A percentile compares a stretch with the other conserved stretches of the same genome.
Evolutionary conservation across 1,284 basidiomycete species (phyloP).

Genomic region (Phlebopus sp.): DNA sequence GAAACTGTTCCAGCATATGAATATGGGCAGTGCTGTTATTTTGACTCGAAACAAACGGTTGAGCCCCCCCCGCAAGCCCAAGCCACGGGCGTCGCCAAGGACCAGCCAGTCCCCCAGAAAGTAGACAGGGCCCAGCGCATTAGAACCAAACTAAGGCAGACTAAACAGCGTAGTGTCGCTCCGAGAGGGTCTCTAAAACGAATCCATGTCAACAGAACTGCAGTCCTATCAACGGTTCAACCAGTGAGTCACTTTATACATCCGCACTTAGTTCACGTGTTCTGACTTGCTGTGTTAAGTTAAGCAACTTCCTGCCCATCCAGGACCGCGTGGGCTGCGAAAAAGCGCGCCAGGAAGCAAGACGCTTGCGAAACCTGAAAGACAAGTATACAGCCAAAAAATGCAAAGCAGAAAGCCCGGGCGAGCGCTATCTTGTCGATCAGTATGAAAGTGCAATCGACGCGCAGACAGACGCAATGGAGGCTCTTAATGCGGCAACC

Average conservation of each 20-base stretch:
- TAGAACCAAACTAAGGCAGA: too few species aligned
- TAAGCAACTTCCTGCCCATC: background rate
- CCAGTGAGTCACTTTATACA: background rate
- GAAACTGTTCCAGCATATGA: too few species aligned
- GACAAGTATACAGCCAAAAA: background rate
- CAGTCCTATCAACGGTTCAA: background rate
- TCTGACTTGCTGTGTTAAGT: background rate
- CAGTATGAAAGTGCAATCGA: conserved; percentile 28
- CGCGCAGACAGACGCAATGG: conserved; percentile 73
- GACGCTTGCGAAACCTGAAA: background rate
- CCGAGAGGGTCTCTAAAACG: background rate
- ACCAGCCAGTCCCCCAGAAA: too few species aligned
- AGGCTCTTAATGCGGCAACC: conserved; percentile 77
- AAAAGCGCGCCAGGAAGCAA: background rate
- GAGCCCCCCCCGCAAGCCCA: too few species aligned
- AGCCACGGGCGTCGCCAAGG: too few species aligned
- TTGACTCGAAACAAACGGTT: too few species aligned
- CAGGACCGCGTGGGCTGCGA: background rate
- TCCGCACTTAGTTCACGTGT: background rate
- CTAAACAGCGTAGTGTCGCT: background rate
- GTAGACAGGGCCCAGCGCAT: too few species aligned
- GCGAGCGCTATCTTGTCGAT: background rate
- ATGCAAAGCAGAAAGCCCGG: background rate
- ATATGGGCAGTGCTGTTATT: too few species aligned
- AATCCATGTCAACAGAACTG: background rate